Base-by-base conservation (phyloP, 768 basidiomycete species). In the Mrakia gelida region DNA sequence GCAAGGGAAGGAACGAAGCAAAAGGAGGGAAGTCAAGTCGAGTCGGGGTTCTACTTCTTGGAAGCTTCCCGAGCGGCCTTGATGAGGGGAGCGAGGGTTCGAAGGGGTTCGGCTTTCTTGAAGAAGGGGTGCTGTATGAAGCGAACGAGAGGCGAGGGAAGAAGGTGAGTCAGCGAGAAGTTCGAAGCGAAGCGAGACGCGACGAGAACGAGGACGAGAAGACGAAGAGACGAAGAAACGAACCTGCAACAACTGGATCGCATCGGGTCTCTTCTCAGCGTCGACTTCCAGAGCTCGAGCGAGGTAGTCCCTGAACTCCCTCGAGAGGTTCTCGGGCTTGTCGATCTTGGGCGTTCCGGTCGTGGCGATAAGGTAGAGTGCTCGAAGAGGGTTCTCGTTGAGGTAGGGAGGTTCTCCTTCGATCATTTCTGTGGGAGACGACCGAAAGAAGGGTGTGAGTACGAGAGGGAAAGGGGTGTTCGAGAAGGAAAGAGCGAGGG, bases 331-430 rank as follows among this genome's bases (percentile, higher is more conserved):
- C 82, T 91, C 91, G 13, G 95, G 95, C 84, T 97, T 98, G 75
- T 93, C 92, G 81, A 99, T 94, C 73, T 92, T 92, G 0, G 97
- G 97, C 32, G 96, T 98, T 38, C 97, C 96, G 81, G 98, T 98
- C 13, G 96, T 99, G 2, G 96, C 96, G 81, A 99, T 99, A 70
- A 99, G 89, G 85, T 98, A 99, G 63, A 99, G 86, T 3, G 97
- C 97, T 84, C 73, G 62, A 16, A 97, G 87, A 0, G 95, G 95
- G 85, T 96, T 96, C 86, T 97, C 95, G 83, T 95, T 95, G 52
- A 96, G 88, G 82, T 97, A 97, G 32, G 95, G 95, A 0, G 95
- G 95, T 84, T 97, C 95, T 75, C 95, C 95, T 85, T 98, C 95
- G 81, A 98, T 95, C 95, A 98, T 97, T 86, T 97, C 94, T 94